Base-by-base conservation (phyloP, 139 green algal genomes). In the Coccomyxa sp. region DNA sequence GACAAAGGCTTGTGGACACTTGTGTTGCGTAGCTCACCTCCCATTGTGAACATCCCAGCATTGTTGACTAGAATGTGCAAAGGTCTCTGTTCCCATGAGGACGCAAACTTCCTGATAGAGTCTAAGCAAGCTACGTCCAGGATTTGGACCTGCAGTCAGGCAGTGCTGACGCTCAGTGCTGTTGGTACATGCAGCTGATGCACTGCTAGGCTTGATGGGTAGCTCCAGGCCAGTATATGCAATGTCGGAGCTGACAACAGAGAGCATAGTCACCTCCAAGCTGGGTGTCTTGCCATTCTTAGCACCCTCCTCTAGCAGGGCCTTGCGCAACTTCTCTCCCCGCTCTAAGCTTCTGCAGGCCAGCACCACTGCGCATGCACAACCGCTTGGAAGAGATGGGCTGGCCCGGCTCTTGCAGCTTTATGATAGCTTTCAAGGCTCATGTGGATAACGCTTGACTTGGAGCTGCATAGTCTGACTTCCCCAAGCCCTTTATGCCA, bases 1-100 rank as follows among this genome's bases (percentile, higher is more conserved):
- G n/a, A n/a, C n/a, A n/a, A n/a, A n/a, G n/a, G n/a, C n/a, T n/a
- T n/a, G n/a, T n/a, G n/a, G n/a, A n/a, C n/a, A n/a, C n/a, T n/a
- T n/a, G n/a, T n/a, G 64, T 36, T 71, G 18, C 64, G 33, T 16
- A 40, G 12, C 81, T 39, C 75, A 93, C 87, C 88, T 41, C 86
- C 86, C 78, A 96, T 92, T 34, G 85, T 83, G 79, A 92, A 95
- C 3, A 97, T 83, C 40, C 93, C 94, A 5, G 93, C 94, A 78
- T 98, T 98, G 90, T 97, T 97, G 78, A 98, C 78, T 0, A 98
- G 89, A 12, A 92, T 74, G 74, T 98, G 90, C 71, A 97, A 83
- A n/a, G 90, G 87, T 14, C 82, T 78, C 72, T 78, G 31, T 2
- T 89, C 41, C 89, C 91, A 97, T 6, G 68, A 64, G 4, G 77